Evolutionary conservation across 1,284 basidiomycete species (phyloP).

Genomic region (Sanghuangporus baumii): DNA sequence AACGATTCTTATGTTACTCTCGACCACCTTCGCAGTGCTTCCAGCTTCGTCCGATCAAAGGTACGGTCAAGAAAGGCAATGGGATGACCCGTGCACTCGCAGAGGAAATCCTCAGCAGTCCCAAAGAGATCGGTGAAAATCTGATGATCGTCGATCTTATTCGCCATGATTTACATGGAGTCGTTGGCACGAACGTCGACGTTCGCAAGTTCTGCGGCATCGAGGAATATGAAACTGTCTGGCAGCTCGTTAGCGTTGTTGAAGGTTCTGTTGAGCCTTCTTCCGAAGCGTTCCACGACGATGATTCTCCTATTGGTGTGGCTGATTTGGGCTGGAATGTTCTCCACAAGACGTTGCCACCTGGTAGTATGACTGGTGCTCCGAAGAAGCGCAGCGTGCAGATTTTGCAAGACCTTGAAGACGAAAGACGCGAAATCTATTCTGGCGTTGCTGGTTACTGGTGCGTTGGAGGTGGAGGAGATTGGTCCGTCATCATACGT

Average conservation of each 20-base stretch:
- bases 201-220: constrained; percentile 86
- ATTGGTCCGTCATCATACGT: constrained; percentile 95
- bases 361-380: constrained; percentile 98
- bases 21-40: constrained; percentile 56
- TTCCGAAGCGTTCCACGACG: constrained; percentile 23
- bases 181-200: constrained; percentile 71
- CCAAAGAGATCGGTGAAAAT: constrained; percentile 95
- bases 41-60: constrained; percentile 95
- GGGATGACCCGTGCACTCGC: constrained; percentile 58
- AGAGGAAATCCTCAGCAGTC: constrained; percentile 63
- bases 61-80: constrained; percentile 71
- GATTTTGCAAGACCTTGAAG: constrained; percentile 81
- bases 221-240: constrained; percentile 93
- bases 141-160: constrained; percentile 99
- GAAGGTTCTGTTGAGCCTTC: constrained; percentile 48
- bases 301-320: constrained; percentile 28
- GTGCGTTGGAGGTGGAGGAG: constrained; percentile 82
- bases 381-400: constrained; percentile 93
- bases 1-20: constrained; percentile 87
- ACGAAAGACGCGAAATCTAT: constrained; percentile 71
- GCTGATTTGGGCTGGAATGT: constrained; percentile 71
- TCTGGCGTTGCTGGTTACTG: constrained; percentile 96
- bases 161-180: constrained; percentile 81
- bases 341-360: constrained; percentile 77
- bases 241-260: constrained; percentile 95